Evolutionary conservation across 371 early-diverging fungal species (phyloP), one percentile per base, ranked within the genome.

Genomic region (Funneliformis caledonium): DNA sequence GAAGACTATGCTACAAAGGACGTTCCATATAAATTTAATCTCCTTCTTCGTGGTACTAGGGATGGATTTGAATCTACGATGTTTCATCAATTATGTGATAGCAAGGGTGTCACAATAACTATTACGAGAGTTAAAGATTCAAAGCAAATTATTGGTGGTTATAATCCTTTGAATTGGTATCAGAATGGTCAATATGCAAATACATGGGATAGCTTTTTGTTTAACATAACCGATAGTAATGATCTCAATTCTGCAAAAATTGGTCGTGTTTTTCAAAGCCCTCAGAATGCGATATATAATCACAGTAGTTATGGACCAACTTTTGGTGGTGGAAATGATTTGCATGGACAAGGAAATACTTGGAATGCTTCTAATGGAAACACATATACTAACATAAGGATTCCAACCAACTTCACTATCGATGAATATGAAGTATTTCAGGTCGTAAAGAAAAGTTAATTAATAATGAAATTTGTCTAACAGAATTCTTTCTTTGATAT

Each of bases 271-370:
- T 19, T 19, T 56, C 11, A 14, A 14, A 56, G 2, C 14, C 11
- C 2, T 56, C 56, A 56, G 19, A 56, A 56, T 11, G 56, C 56
- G 19, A 56, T 56, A 56, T 56, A 56, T 56, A 0, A 26, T 33
- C 11, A 65, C 26, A 11, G 11, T n/a, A 65, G 33, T 65, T 65
- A 65, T 22, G 19, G 12, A 19, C 65, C 65, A 19, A 65, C 33
- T 65, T 65, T 65, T 65, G 65, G 65, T 26, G 33, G 33, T 65
- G 65, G 65, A 2, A 2, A 65, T 65, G 65, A 65, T 65, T 65
- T 65, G 56, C 22, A 4, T 61, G 62, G 22, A 61, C 37, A 37
- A 37, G 37, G 37, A 37, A 37, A 37, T 37, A 37, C 1, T 37
- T 37, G 37, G 37, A 2, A 3, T 37, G 37, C 37, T 2, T 2